Conservation (phyloP, 192 early-diverging fungal genomes). For the Gaertneriomyces sp. region DNA sequence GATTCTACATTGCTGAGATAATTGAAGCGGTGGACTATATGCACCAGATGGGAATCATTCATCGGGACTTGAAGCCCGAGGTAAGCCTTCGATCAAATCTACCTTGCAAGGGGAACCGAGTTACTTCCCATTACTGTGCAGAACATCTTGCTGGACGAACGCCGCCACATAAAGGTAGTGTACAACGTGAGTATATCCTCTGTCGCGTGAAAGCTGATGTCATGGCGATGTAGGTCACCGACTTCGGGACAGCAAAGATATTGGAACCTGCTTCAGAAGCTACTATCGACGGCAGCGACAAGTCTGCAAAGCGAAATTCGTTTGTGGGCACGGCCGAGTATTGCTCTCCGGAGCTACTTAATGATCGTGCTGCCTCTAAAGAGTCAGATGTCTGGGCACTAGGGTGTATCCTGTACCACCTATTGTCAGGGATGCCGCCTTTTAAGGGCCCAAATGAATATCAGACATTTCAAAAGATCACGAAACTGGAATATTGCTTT, state of each 20-base stretch:
- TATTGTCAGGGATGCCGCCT: slow-evolving; percentile 83
- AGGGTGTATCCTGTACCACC: slow-evolving; percentile 89
- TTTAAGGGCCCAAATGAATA: slow-evolving; percentile 96
- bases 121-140: neutral
- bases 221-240: slow-evolving; percentile 67
- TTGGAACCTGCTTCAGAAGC: slow-evolving; percentile 19
- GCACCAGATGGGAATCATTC: slow-evolving; percentile 80
- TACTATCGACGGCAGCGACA: neutral
- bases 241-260: slow-evolving; percentile 94
- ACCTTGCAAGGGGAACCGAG: neutral
- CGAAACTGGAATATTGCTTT: slow-evolving; percentile 80
- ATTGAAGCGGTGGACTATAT: slow-evolving; percentile 83
- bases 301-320: slow-evolving; percentile 63
- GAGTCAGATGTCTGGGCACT: slow-evolving; percentile 58
- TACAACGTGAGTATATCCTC: slow-evolving; percentile 29
- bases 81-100: slow-evolving; percentile 8
- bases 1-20: slow-evolving; percentile 87
- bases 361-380: slow-evolving; percentile 67
- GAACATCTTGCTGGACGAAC: slow-evolving; percentile 79
- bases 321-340: slow-evolving; percentile 99
- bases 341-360: slow-evolving; percentile 92
- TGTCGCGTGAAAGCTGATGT: slow-evolving; percentile 74
- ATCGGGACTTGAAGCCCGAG: slow-evolving; percentile 96
- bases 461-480: slow-evolving; percentile 93
- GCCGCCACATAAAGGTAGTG: slow-evolving; percentile 80